Conservation (phyloP, 2,329 filamentous ascomycete species). For the Thelonectria discophora region DNA sequence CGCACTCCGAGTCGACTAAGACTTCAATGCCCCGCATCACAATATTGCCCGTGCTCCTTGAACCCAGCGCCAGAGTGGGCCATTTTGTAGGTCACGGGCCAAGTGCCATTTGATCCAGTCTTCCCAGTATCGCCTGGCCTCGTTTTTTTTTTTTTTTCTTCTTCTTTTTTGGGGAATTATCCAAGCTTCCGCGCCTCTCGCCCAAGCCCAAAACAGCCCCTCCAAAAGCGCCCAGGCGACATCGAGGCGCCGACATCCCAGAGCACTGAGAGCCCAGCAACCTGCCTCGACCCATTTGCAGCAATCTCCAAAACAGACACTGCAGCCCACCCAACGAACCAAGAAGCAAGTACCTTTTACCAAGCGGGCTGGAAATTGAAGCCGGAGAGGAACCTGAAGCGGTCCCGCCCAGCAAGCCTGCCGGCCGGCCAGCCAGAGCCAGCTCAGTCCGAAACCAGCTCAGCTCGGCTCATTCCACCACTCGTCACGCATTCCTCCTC, state of each 20-base stretch:
- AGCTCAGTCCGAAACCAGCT: constrained; percentile 25
- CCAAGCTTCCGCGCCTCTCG: constrained; percentile 34
- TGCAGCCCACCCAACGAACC: constrained; percentile 21
- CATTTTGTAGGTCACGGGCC: constrained; percentile 33
- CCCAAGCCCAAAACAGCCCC: constrained; percentile 25
- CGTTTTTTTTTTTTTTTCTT: not conserved
- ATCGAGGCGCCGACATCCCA: constrained; percentile 28
- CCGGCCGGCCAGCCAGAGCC: too few relatives aligned
- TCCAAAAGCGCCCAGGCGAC: constrained; percentile 29
- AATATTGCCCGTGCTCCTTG: constrained; percentile 30
- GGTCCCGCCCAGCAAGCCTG: constrained; percentile 26
- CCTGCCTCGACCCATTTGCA: constrained; percentile 21
- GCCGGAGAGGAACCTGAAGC: too few relatives aligned
- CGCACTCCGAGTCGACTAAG: constrained; percentile 40
- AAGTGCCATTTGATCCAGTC: constrained; percentile 25
- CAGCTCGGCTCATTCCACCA: constrained; percentile 43
- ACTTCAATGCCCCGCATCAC: constrained; percentile 40
- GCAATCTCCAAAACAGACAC: constrained; percentile 2
- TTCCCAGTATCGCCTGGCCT: constrained; percentile 29
- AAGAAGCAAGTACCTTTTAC: not conserved
- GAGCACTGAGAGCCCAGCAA: constrained; percentile 35
- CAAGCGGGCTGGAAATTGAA: too few relatives aligned
- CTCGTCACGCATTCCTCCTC: constrained; percentile 42
- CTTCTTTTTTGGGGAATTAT: constrained; percentile 32
- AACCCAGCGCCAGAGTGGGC: constrained; percentile 22